Evolutionary conservation across 2,329 filamentous ascomycete genomes (phyloP).

Genomic region (Colletotrichum caudatum): DNA sequence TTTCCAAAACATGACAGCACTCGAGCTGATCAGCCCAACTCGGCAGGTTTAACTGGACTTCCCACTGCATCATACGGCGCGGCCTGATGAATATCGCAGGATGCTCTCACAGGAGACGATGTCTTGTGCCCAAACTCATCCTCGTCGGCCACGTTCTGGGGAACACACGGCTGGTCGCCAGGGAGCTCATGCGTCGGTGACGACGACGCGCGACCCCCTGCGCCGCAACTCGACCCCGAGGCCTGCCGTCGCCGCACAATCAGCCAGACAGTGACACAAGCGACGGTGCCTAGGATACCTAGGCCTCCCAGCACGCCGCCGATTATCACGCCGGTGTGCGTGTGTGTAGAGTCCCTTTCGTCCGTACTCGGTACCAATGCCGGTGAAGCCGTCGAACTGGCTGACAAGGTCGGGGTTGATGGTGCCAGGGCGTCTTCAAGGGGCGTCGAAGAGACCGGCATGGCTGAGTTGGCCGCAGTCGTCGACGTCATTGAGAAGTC

Average conservation of each 20-base stretch:
- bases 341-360: not conserved
- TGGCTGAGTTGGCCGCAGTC: not conserved
- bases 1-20: not conserved
- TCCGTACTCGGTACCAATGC: not conserved
- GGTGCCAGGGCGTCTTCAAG: not conserved
- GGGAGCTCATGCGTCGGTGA: slow-evolving; percentile 1
- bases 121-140: not conserved
- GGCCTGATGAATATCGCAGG: not conserved
- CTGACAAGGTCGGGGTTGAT: not conserved
- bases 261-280: slow-evolving; percentile 22
- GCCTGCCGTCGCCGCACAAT: slow-evolving; percentile 4
- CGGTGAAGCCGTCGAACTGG: slow-evolving; percentile 3
- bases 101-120: not conserved
- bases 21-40: slow-evolving; percentile 10
- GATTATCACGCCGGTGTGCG: slow-evolving; percentile 15
- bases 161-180: not conserved
- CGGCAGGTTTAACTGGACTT: slow-evolving; percentile 26
- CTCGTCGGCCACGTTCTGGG: not conserved
- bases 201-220: not conserved
- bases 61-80: not conserved
- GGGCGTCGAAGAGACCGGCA: not conserved
- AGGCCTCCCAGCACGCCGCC: slow-evolving; percentile 29
- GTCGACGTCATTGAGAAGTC: not conserved
- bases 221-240: not conserved
- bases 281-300: slow-evolving; percentile 12